Conservation (phyloP, 2,329 filamentous ascomycete species). For the Arthrobotrys sinensis region DNA sequence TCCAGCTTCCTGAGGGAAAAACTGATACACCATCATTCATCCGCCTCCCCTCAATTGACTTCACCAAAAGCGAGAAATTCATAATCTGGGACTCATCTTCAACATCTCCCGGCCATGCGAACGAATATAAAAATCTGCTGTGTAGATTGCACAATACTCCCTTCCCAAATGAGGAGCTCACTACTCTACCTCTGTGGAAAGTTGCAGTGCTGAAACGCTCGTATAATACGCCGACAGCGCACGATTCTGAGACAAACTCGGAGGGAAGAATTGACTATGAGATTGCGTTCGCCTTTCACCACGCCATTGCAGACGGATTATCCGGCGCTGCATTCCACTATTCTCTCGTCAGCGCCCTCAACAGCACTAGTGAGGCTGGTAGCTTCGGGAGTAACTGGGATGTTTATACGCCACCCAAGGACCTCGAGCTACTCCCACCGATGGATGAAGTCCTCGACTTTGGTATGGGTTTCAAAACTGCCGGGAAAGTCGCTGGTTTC, state of each 20-base stretch:
- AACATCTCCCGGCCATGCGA: slow-evolving; percentile 66
- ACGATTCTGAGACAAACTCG: slow-evolving; percentile 29
- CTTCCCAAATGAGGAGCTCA: slow-evolving; percentile 34
- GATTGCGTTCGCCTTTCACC: slow-evolving; percentile 71
- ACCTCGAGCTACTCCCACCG: slow-evolving; percentile 38
- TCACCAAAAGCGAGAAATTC: slow-evolving; percentile 65
- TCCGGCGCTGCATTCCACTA: slow-evolving; percentile 71
- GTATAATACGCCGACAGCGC: slow-evolving; percentile 56
- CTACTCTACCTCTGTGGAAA: slow-evolving; percentile 40
- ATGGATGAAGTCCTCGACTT: slow-evolving; percentile 51
- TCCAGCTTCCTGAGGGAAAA: slow-evolving; percentile 68
- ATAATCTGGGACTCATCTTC: slow-evolving; percentile 68
- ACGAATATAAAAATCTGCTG: slow-evolving; percentile 61
- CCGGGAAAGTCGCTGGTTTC: slow-evolving; percentile 22
- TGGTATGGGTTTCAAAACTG: slow-evolving; percentile 47
- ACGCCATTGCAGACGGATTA: slow-evolving; percentile 72
- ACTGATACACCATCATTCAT: slow-evolving; percentile 70
- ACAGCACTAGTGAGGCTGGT: slow-evolving; percentile 42
- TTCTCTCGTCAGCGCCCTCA: slow-evolving; percentile 69
- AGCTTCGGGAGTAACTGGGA: neutral
- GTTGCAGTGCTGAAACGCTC: slow-evolving; percentile 35
- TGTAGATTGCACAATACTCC: slow-evolving; percentile 27
- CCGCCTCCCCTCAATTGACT: slow-evolving; percentile 68
- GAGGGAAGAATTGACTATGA: slow-evolving; percentile 68
- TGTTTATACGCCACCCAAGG: slow-evolving; percentile 33